Percentiles rank a stretch among this genome's conserved stretches.
These are phyloP conservation scores for Lophiostoma macrostomum DNA, from an alignment of 495 filamentous ascomycete species.

Conservation along the genomic window DNA sequence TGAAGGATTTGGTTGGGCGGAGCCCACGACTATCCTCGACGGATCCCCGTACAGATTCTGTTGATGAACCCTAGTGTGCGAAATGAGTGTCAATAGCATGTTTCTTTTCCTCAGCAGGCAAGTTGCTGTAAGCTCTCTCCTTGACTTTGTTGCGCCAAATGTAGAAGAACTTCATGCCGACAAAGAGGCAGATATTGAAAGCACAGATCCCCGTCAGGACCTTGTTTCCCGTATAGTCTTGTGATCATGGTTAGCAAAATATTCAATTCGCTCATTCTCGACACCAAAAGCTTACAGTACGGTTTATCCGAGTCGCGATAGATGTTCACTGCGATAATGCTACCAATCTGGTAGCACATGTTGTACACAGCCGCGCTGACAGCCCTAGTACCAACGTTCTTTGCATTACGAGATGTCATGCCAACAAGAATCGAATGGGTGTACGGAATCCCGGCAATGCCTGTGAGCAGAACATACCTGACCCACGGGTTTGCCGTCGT, in stretches of 20 bases:
- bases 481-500: conserved; percentile 47
- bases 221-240: conserved; percentile 48
- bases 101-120: not conserved
- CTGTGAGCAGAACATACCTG: conserved; percentile 51
- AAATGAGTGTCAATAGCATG: conserved; percentile 1
- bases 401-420: conserved; percentile 63
- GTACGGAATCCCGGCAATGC: conserved; percentile 59
- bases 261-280: no score
- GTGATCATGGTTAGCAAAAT: no score
- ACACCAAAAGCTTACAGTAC: conserved; percentile 48
- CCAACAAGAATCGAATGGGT: conserved; percentile 66
- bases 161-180: conserved; percentile 46
- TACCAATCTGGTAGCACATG: conserved; percentile 47
- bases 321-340: conserved; percentile 52
- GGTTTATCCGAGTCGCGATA: conserved; percentile 57
- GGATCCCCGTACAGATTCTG: no score
- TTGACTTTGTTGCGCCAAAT: conserved; percentile 39
- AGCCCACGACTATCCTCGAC: no score
- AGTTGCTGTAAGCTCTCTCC: not conserved
- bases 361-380: conserved; percentile 57
- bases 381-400: conserved; percentile 64
- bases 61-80: no score
- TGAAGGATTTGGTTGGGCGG: no score
- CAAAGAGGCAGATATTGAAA: conserved; percentile 46
- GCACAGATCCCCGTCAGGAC: conserved; percentile 46